These are phyloP conservation scores for Ophiocordyceps australis DNA, from an alignment of 2,329 filamentous ascomycete species.

Conservation along the genomic window DNA sequence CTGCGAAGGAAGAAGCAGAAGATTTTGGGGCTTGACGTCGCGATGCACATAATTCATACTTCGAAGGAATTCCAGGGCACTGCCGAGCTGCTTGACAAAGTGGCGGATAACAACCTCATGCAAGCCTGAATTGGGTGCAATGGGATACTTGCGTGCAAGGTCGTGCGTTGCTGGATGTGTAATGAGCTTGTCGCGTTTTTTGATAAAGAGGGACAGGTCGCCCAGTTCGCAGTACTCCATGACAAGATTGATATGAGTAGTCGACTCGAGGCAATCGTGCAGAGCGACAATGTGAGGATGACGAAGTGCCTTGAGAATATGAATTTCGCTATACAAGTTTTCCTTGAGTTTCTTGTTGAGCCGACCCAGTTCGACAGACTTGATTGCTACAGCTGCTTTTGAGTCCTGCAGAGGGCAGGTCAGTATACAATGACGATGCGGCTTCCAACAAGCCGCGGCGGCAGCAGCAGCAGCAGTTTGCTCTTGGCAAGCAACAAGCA, in stretches of 20 bases:
- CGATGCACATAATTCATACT: conserved; percentile 81
- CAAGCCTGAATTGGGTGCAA: conserved; percentile 63
- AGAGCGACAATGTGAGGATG: conserved; percentile 95
- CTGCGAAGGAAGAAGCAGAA: conserved; percentile 70
- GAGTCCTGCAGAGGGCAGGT: conserved; percentile 42
- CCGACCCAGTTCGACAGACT: conserved; percentile 80
- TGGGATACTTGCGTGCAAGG: conserved; percentile 88
- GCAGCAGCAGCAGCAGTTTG: too few species aligned
- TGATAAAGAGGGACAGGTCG: conserved; percentile 89
- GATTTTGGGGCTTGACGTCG: conserved; percentile 93
- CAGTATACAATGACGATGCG: too few species aligned
- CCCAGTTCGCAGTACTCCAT: conserved; percentile 98
- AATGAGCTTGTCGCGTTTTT: conserved; percentile 67
- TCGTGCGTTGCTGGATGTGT: conserved; percentile 70
- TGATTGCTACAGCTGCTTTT: conserved; percentile 78
- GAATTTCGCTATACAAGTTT: conserved; percentile 87
- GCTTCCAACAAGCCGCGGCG: too few species aligned
- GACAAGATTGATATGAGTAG: conserved; percentile 80
- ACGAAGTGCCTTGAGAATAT: conserved; percentile 82
- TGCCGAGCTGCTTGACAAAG: conserved; percentile 87
- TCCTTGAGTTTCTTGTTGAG: conserved; percentile 93
- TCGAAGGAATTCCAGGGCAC: conserved; percentile 77
- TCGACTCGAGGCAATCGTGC: conserved; percentile 80
- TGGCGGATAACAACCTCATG: conserved; percentile 94
- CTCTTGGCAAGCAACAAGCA: too few species aligned